phyloP scores from a whole-genome alignment of 2,329 filamentous ascomycete genomes.

The Ophiostoma tasmaniense region DNA sequence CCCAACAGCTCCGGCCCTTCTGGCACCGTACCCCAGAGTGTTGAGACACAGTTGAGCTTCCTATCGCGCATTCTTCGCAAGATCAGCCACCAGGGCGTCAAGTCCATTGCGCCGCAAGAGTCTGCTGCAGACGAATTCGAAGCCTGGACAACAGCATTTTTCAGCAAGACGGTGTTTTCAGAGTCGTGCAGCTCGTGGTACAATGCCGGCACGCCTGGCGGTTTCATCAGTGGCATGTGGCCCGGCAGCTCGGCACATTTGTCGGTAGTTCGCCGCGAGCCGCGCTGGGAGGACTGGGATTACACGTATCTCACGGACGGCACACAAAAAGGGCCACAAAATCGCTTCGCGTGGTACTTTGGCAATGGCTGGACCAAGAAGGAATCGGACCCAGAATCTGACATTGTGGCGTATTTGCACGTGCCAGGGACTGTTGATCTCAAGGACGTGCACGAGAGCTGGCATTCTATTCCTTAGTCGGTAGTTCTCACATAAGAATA shows the following conservation, averaged over 20 bases:
- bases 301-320: conserved; percentile 39
- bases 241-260: conserved; percentile 24
- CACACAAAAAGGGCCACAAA: conserved; percentile 9
- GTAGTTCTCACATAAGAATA: background rate
- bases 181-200: conserved; percentile 28
- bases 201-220: conserved; percentile 25
- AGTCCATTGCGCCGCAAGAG: conserved; percentile 22
- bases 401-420: conserved; percentile 36
- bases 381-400: conserved; percentile 32
- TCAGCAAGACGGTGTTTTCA: conserved; percentile 26
- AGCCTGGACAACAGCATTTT: conserved; percentile 27
- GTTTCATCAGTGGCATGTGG: conserved; percentile 25
- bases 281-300: conserved; percentile 30
- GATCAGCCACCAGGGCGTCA: conserved; percentile 40
- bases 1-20: conserved; percentile 18
- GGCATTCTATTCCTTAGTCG: conserved; percentile 35
- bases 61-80: conserved; percentile 42
- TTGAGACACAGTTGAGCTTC: conserved; percentile 28
- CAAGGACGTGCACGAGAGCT: conserved; percentile 56
- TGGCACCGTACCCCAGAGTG: conserved; percentile 18
- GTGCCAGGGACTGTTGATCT: conserved; percentile 49
- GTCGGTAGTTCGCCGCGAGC: conserved; percentile 23
- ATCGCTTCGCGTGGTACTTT: conserved; percentile 37
- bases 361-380: conserved; percentile 35
- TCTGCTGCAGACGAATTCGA: conserved; percentile 23